Evolutionary conservation across 768 basidiomycete genomes (phyloP).

Genomic region (Tulasnella sp.): DNA sequence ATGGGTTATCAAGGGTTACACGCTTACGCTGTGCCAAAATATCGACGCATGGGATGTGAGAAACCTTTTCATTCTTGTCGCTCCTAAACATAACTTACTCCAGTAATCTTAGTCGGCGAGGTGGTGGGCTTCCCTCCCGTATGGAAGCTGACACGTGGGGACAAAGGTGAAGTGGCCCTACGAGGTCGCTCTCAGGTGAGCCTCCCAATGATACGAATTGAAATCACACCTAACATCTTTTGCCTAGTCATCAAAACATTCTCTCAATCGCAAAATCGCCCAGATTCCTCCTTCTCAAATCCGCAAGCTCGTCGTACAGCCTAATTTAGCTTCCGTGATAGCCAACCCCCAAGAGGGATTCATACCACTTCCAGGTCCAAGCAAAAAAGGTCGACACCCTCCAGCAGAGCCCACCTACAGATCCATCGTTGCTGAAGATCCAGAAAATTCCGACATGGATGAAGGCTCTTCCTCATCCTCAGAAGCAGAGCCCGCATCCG

Average conservation of each 20-base stretch:
- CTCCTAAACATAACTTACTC: neutral
- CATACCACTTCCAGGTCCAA: neutral
- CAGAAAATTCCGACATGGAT: slow-evolving; percentile 12
- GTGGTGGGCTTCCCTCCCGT: slow-evolving; percentile 49
- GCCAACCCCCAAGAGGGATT: neutral
- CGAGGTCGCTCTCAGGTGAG: neutral
- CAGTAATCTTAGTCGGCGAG: slow-evolving; percentile 38
- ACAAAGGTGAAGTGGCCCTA: neutral
- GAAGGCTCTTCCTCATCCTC: slow-evolving; percentile 14
- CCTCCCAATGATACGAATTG: neutral
- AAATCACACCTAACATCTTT: too few relatives aligned
- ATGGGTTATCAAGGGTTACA: slow-evolving; percentile 48
- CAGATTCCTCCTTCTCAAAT: neutral
- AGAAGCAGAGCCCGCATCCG: slow-evolving; percentile 24
- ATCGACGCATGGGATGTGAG: slow-evolving; percentile 50
- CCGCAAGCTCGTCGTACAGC: neutral
- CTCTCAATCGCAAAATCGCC: neutral
- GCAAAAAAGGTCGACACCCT: neutral
- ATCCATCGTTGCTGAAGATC: neutral
- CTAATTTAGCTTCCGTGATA: neutral
- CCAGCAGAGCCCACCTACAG: neutral
- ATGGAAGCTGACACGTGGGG: slow-evolving; percentile 1
- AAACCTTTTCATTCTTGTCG: neutral
- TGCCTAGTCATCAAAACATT: neutral
- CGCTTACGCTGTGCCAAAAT: slow-evolving; percentile 54